phyloP scores from a whole-genome alignment of 192 early-diverging fungal genomes.

The Coemansia sp. region DNA sequence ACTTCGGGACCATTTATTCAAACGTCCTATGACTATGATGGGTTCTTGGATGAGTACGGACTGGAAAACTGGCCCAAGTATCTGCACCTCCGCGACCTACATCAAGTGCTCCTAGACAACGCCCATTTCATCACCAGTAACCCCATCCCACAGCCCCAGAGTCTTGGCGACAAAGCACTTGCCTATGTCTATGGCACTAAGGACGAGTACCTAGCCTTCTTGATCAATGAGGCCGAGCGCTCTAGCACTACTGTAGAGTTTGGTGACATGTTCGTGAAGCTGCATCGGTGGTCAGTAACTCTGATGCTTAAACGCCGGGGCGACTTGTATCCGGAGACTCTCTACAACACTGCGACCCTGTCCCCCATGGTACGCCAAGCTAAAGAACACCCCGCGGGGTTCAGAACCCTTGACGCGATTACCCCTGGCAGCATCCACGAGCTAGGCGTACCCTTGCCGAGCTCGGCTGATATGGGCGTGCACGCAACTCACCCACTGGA shows the following conservation, averaged over 20 bases:
- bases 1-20: conserved; percentile 42
- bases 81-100: conserved; percentile 39
- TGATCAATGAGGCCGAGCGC: conserved; percentile 28
- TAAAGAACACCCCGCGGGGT: conserved; percentile 15
- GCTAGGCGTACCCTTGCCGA: conserved; percentile 8
- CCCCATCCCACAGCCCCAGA: conserved; percentile 10
- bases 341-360: conserved; percentile 30
- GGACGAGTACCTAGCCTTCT: conserved; percentile 24
- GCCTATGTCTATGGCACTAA: conserved; percentile 21
- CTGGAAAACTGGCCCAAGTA: conserved; percentile 55
- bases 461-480: conserved; percentile 1
- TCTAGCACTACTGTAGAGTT: conserved; percentile 7
- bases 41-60: conserved; percentile 52
- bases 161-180: neutral
- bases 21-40: conserved; percentile 53
- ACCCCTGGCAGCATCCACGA: conserved; percentile 8
- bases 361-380: conserved; percentile 10
- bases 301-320: conserved; percentile 5
- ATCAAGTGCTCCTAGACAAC: conserved; percentile 20
- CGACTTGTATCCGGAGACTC: neutral
- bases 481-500: conserved; percentile 19
- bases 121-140: conserved; percentile 14
- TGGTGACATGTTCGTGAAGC: conserved; percentile 3
- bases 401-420: conserved; percentile 7
- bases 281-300: conserved; percentile 47